These are phyloP conservation scores for Sporothrix inflata DNA, from an alignment of 2,329 filamentous ascomycete species.

Conservation along the genomic window DNA sequence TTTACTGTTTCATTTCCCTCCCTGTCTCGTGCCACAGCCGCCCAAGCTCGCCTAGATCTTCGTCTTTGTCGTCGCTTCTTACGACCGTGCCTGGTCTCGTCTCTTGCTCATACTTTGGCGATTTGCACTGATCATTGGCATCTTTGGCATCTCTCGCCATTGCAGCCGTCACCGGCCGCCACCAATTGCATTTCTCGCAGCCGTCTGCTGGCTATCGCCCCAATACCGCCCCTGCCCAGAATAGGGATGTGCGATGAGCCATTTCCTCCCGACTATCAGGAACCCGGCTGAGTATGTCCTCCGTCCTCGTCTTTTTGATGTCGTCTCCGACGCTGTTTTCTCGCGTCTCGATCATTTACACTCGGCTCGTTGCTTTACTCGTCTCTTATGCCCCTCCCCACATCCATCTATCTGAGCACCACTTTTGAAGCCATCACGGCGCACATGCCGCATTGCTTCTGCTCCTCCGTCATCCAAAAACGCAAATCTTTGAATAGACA, in stretches of 20 bases:
- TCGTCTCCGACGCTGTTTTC: neutral
- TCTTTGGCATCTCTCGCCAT: neutral
- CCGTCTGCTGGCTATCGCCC: neutral
- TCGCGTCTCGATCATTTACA: neutral
- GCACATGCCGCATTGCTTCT: neutral
- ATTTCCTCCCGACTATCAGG: neutral
- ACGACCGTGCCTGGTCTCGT: neutral
- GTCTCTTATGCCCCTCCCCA: neutral
- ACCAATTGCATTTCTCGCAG: neutral
- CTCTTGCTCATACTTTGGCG: neutral
- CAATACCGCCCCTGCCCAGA: neutral
- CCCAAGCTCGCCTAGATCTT: neutral
- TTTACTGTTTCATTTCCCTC: conserved; percentile 13
- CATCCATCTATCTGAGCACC: no score
- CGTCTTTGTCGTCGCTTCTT: neutral
- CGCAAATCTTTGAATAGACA: neutral
- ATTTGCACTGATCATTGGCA: no score
- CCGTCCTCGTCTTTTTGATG: neutral
- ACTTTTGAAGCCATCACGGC: neutral
- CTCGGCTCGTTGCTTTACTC: neutral
- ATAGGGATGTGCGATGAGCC: conserved; percentile 30
- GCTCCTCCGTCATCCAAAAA: neutral
- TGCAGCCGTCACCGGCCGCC: neutral
- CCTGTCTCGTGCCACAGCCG: conserved; percentile 19
- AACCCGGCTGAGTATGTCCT: conserved; percentile 29